Evolutionary conservation across 805 yeast genomes (phyloP), one percentile per base, ranked within the genome.

Genomic region (Candida parachauliodes): DNA sequence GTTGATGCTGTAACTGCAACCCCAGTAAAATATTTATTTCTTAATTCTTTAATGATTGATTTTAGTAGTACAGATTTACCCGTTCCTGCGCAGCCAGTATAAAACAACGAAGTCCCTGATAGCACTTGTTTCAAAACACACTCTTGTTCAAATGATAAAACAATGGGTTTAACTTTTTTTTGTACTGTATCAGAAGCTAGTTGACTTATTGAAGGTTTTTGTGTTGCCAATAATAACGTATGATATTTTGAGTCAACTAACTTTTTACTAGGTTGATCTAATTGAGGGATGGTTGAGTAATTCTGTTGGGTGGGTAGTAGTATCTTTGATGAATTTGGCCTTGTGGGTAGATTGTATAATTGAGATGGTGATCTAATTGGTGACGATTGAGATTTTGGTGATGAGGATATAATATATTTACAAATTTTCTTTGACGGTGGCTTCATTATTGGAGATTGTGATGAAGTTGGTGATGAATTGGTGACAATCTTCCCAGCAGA

Each of bases 11-110:
- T 83, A 1, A 85, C 83, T 0, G 83, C 88, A 3, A 85, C 86
- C 2, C 74, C 77, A 15, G 23, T 15, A 0, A 45, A 45, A 53
- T 77, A 70, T 41, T 68, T 70, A 1, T 46, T 42, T 44, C 62
- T 68, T 38, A 85, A 54, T 0, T 69, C 59, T 48, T 75, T 74
- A 38, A 85, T 83, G 25, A 85, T 66, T 8, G 77, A 69, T 43
- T 74, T 72, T 35, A 93, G 63, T n/a, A 93, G 65, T 3, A 93
- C 83, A 1, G 98, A 91, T 55, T 93, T 93, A 54, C 98, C 98
- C 0, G 98, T 93, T 51, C 98, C 98, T 0, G 98, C 98, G 23
- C 97, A 88, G 35, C 98, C 98, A 0, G 98, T 93, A 56, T 86
- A 93, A 54, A 93, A 93, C 2, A 93, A 62, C 42, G 82, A 86